phyloP scores from a whole-genome alignment of 2,329 filamentous ascomycete genomes.

The Geosmithia putterillii region DNA sequence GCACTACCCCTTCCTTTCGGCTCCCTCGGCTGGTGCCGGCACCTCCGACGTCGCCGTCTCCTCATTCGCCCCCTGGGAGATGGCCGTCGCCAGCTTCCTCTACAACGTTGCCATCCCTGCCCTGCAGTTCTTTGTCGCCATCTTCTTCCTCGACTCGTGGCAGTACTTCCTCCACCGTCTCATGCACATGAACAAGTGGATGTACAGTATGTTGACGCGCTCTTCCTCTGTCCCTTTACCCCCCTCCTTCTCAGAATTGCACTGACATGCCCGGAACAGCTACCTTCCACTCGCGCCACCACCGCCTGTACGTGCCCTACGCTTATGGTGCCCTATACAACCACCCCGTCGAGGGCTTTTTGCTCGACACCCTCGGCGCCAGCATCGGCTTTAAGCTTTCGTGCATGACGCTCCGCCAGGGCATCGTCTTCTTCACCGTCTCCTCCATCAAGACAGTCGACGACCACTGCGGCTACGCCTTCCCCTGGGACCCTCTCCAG shows the following conservation, averaged over 20 bases:
- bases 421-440: conserved; percentile 78
- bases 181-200: conserved; percentile 96
- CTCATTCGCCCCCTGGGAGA: conserved; percentile 84
- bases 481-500: conserved; percentile 91
- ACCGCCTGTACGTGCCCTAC: conserved; percentile 94
- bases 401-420: conserved; percentile 73
- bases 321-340: conserved; percentile 96
- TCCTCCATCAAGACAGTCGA: conserved; percentile 95
- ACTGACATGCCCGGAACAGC: conserved; percentile 30
- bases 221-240: conserved; percentile 18
- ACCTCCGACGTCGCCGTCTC: conserved; percentile 45
- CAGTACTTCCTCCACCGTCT: conserved; percentile 93
- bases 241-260: conserved; percentile 16
- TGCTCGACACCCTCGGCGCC: conserved; percentile 82
- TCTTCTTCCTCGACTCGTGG: conserved; percentile 83
- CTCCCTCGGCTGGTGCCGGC: conserved; percentile 50
- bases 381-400: conserved; percentile 72
- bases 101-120: conserved; percentile 70
- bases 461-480: conserved; percentile 92
- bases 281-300: conserved; percentile 87
- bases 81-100: conserved; percentile 58
- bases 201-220: conserved; percentile 63
- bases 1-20: conserved; percentile 59
- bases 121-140: conserved; percentile 63
- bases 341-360: conserved; percentile 86